Evolutionary conservation across 495 filamentous ascomycete genomes (phyloP), one percentile per base, ranked within the genome.

Genomic region (Terfezia claveryi): DNA sequence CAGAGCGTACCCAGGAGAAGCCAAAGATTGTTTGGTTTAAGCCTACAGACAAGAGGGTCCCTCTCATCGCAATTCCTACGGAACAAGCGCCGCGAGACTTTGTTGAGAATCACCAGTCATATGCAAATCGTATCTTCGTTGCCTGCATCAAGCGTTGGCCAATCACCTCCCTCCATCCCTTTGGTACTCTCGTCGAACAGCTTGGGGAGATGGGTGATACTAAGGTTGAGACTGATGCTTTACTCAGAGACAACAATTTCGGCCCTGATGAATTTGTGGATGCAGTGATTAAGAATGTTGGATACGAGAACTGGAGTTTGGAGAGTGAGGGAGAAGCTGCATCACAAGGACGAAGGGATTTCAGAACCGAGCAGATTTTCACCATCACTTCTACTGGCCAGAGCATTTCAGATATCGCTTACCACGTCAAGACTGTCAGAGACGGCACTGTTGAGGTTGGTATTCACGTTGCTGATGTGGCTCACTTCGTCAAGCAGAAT

Each of bases 1-100:
- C 68, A 53, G 82, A 85, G 41, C 81, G 88, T 51, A 80, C 87
- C 55, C 87, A 87, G 67, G 92, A 98, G 54, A 96, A 94, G 70
- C 91, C 91, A 41, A 98, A 98, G 80, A 98, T 98, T 70, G 91
- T 98, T 37, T 98, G 91, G 91, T 98, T 98, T 74, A 98, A 98
- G 74, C 91, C 91, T 55, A 98, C 91, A 1, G 91, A 98, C 68
- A 98, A 98, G 75, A 84, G 91, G 62, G 91, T 98, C 49, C 91
- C 92, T 57, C 71, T 98, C 59, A 96, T 98, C 67, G 91, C 91
- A 41, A 98, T 98, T 58, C 91, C 91, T 10, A 98, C 91, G 7
- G 91, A 98, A 68, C 91, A 98, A 68, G 91, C 91, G 10, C 91
- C 91, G 3, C 81, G 87, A 16, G 91, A 96, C 71, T 98, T 98